Conservation (phyloP, 2,329 filamentous ascomycete species). For the Trichophaea hybrida region DNA sequence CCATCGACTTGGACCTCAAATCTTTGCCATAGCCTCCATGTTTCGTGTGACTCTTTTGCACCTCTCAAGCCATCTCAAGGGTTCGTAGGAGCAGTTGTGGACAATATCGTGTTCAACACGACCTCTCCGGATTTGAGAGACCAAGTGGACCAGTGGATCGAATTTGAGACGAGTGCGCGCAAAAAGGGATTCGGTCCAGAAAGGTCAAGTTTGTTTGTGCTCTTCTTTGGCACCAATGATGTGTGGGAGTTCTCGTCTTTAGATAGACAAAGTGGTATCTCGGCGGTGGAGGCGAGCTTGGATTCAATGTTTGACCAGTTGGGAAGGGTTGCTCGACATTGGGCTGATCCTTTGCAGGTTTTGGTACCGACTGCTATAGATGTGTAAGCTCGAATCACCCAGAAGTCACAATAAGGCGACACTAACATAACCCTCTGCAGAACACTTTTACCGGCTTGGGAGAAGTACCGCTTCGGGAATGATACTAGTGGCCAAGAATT, state of each 20-base stretch:
- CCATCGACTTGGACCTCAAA: conserved; percentile 11
- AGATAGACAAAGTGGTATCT: conserved; percentile 8
- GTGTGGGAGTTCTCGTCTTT: conserved; percentile 19
- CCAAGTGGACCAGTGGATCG: conserved; percentile 14
- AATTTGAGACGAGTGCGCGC: conserved; percentile 9
- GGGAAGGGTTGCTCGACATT: conserved; percentile 8
- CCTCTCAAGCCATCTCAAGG: conserved; percentile 4
- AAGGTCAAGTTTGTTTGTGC: conserved; percentile 16
- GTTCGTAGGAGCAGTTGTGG: conserved; percentile 13
- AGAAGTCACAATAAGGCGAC: neutral
- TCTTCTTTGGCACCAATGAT: conserved; percentile 20
- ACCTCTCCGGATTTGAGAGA: conserved; percentile 18
- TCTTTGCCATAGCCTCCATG: conserved; percentile 14
- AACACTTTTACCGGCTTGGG: neutral
- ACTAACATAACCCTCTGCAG: neutral
- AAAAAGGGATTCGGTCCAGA: conserved; percentile 8
- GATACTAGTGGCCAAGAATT: conserved; percentile 11
- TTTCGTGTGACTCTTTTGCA: conserved; percentile 15
- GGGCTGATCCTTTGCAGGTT: conserved; percentile 15
- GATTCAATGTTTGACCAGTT: conserved; percentile 21
- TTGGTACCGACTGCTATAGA: conserved; percentile 14
- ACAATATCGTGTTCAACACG: conserved; percentile 17
- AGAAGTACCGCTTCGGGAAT: conserved; percentile 7
- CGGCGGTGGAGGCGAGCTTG: conserved; percentile 16
- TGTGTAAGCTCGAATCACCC: conserved; percentile 8